Conservation (phyloP, 257 asterid species). For the Hygrophila difformis region DNA sequence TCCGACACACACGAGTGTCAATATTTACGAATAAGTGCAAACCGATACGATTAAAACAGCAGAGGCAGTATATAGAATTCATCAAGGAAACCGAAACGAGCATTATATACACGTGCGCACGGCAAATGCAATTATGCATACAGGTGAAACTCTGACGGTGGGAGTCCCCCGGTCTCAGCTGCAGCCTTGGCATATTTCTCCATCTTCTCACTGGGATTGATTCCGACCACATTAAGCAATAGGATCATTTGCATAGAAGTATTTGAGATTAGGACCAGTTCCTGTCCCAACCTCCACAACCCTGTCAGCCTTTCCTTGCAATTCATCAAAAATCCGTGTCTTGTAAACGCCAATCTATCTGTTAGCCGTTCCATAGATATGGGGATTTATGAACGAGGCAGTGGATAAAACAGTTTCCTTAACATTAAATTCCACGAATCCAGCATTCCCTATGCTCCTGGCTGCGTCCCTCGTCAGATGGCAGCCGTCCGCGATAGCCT, state of each 20-base stretch:
- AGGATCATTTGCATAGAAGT: conserved; percentile 48
- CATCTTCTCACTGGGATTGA: conserved; percentile 83
- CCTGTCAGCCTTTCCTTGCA: conserved; percentile 52
- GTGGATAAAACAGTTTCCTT: conserved; percentile 40
- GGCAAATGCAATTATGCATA: conserved; percentile 25
- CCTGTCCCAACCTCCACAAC: conserved; percentile 83
- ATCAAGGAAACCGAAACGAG: too few species aligned
- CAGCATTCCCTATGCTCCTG: conserved; percentile 36
- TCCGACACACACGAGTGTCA: too few species aligned
- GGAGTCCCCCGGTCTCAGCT: conserved; percentile 58
- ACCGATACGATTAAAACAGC: too few species aligned
- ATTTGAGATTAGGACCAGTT: conserved; percentile 82
- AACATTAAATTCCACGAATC: conserved; percentile 45
- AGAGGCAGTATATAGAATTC: too few species aligned
- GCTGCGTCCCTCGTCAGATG: conserved; percentile 64
- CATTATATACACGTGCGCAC: too few species aligned
- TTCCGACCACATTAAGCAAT: conserved; percentile 47
- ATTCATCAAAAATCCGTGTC: conserved; percentile 47
- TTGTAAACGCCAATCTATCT: conserved; percentile 38
- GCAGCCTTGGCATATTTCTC: conserved; percentile 69
- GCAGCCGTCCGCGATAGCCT: conserved; percentile 66
- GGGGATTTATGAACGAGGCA: conserved; percentile 57
- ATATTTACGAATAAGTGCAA: too few species aligned
- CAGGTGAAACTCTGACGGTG: conserved; percentile 46
- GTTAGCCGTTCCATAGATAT: conserved; percentile 56